Evolutionary conservation across 495 filamentous ascomycete genomes (phyloP).

Genomic region (Aspergillus sparsus): DNA sequence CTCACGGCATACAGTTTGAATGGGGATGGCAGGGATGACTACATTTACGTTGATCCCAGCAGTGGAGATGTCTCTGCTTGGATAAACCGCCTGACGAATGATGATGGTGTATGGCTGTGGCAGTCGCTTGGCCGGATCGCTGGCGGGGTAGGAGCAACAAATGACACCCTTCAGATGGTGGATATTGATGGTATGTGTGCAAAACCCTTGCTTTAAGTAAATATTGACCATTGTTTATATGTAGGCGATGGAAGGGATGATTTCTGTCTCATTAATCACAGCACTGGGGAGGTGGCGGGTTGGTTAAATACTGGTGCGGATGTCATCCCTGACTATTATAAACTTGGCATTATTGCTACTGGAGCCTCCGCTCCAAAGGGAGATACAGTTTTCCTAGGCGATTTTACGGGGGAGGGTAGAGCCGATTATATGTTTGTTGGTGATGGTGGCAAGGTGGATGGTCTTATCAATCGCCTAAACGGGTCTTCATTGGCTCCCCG

Average conservation of each 20-base stretch:
- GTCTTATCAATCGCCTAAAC: not conserved
- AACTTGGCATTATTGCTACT: not conserved
- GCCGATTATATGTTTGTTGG: constrained; percentile 9
- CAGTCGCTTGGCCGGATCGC: constrained; percentile 8
- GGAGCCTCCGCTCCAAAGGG: not conserved
- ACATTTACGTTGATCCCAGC: constrained; percentile 1
- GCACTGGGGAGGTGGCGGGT: constrained; percentile 2
- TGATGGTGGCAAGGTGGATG: not conserved
- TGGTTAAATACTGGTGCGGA: constrained; percentile 9
- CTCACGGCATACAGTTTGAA: not conserved
- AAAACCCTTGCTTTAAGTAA: not conserved
- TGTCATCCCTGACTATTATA: constrained; percentile 3
- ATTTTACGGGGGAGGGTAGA: constrained; percentile 5
- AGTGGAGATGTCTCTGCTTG: not conserved
- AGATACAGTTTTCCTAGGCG: not conserved
- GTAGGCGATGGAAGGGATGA: constrained; percentile 7
- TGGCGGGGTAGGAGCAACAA: not conserved
- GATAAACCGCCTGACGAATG: constrained; percentile 2
- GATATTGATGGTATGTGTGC: constrained; percentile 6
- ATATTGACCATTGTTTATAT: not conserved
- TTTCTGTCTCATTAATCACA: not conserved
- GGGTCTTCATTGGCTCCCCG: not conserved
- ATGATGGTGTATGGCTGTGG: constrained; percentile 7
- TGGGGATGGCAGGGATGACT: constrained; percentile 8
- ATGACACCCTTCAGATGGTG: constrained; percentile 4